These are phyloP conservation scores for Nitzschia sp. DNA, from an alignment of 108 stramenopile genomes.

Conservation along the genomic window DNA sequence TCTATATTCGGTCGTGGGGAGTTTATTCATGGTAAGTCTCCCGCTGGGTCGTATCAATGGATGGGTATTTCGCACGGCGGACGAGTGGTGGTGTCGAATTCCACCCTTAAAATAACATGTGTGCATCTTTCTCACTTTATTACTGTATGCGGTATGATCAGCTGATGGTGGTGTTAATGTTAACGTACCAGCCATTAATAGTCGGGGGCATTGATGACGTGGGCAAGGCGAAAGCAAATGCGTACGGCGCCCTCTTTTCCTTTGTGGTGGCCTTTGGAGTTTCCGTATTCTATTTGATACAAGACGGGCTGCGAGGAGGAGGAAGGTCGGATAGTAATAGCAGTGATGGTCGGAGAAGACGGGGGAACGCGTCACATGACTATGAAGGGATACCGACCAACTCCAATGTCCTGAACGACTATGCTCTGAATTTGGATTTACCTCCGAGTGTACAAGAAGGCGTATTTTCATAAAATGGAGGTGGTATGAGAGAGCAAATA, in stretches of 20 bases:
- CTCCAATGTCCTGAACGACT: slow-evolving; percentile 5
- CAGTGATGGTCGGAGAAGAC: slow-evolving; percentile 37
- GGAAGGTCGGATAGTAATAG: slow-evolving; percentile 32
- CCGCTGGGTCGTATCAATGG: too few species aligned
- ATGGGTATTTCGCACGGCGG: too few species aligned
- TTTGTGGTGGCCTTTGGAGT: slow-evolving; percentile 65
- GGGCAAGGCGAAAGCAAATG: slow-evolving; percentile 61
- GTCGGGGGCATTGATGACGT: slow-evolving; percentile 75
- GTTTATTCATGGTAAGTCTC: slow-evolving; percentile 24
- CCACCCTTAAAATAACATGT: too few species aligned
- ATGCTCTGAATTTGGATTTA: slow-evolving; percentile 27
- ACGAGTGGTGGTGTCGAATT: too few species aligned
- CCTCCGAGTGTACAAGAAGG: slow-evolving; percentile 22
- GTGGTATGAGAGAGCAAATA: too few species aligned
- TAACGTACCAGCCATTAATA: slow-evolving; percentile 71
- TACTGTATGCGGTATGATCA: too few species aligned
- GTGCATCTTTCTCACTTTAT: too few species aligned
- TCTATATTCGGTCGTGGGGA: slow-evolving; percentile 27
- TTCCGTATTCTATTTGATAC: slow-evolving; percentile 30
- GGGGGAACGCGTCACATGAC: background rate
- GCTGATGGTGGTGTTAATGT: slow-evolving; percentile 69
- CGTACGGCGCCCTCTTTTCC: slow-evolving; percentile 78
- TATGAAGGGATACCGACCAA: slow-evolving; percentile 6
- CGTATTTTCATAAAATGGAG: slow-evolving; percentile 12
- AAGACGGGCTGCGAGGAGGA: background rate